A percentile compares a stretch with the other conserved stretches of the same genome.
These are phyloP conservation scores for Ogataea pilisensis DNA, from an alignment of 805 yeast species.

Conservation along the genomic window DNA sequence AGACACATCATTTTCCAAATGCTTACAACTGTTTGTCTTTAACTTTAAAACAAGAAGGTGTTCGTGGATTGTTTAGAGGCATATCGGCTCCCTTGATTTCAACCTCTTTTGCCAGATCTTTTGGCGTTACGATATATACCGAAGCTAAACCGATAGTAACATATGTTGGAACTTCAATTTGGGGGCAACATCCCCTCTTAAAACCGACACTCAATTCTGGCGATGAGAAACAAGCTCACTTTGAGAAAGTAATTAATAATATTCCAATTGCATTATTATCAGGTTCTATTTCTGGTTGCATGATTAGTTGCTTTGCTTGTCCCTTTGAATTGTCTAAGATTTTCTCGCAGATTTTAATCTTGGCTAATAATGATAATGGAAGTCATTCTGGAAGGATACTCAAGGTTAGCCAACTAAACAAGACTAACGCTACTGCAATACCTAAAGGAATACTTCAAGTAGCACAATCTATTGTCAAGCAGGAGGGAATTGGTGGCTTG, in stretches of 20 bases:
- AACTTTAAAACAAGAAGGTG: conserved; percentile 60
- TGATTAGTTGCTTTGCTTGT: conserved; percentile 62
- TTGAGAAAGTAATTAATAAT: conserved; percentile 29
- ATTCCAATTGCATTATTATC: conserved; percentile 47
- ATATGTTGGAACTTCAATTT: conserved; percentile 4
- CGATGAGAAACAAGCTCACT: conserved; percentile 5
- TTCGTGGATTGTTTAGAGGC: conserved; percentile 71
- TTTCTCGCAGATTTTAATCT: conserved; percentile 66
- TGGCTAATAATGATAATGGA: conserved; percentile 35
- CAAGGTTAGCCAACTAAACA: not conserved
- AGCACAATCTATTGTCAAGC: conserved; percentile 48
- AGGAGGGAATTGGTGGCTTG: conserved; percentile 60
- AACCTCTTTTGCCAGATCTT: conserved; percentile 59
- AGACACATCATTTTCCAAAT: conserved; percentile 61
- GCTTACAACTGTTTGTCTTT: conserved; percentile 53
- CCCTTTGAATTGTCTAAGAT: conserved; percentile 85
- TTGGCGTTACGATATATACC: conserved; percentile 63
- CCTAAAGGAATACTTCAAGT: conserved; percentile 36
- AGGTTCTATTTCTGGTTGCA: conserved; percentile 65
- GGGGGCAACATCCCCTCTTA: conserved; percentile 13
- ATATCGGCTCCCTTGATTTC: conserved; percentile 69
- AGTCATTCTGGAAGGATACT: conserved; percentile 6
- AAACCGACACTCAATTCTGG: not conserved
- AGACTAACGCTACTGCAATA: conserved; percentile 23
- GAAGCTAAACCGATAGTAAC: conserved; percentile 42